phyloP scores from a whole-genome alignment of 768 basidiomycete species.

The Mycena chlorophos region DNA sequence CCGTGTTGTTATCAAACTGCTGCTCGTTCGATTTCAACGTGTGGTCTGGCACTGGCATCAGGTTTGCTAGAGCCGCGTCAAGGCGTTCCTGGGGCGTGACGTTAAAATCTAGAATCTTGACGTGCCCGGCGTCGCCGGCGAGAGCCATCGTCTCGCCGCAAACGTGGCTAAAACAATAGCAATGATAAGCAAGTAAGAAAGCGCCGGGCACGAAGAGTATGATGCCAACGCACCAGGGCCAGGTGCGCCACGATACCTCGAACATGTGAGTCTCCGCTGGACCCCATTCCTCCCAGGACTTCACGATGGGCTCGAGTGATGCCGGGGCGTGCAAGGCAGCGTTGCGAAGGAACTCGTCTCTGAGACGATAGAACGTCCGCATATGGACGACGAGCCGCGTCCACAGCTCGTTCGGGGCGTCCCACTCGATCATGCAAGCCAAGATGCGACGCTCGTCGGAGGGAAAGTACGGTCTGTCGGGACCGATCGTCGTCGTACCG shows the following conservation, averaged over 20 bases:
- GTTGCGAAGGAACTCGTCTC: background rate
- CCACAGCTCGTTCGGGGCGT: background rate
- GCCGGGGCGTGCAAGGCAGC: background rate
- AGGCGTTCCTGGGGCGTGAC: background rate
- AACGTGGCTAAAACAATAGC: background rate
- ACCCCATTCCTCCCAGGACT: conserved; percentile 14
- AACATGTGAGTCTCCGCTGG: conserved; percentile 2
- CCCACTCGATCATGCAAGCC: background rate
- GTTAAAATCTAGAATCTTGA: background rate
- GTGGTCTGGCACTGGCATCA: background rate
- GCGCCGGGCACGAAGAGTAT: background rate
- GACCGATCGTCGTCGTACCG: background rate
- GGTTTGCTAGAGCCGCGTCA: background rate
- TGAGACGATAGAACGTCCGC: background rate
- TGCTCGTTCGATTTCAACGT: background rate
- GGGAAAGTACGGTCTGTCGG: background rate
- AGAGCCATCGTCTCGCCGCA: background rate
- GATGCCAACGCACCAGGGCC: background rate
- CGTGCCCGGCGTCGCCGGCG: background rate
- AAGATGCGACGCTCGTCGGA: background rate
- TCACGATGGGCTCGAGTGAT: too few species aligned
- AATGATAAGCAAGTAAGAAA: background rate
- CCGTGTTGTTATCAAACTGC: background rate
- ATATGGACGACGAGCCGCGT: background rate
- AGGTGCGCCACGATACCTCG: background rate